Evolutionary conservation across 148 eudicot species (phyloP), one percentile per base, ranked within the genome.

Genomic region (Fagopyrum tataricum): DNA sequence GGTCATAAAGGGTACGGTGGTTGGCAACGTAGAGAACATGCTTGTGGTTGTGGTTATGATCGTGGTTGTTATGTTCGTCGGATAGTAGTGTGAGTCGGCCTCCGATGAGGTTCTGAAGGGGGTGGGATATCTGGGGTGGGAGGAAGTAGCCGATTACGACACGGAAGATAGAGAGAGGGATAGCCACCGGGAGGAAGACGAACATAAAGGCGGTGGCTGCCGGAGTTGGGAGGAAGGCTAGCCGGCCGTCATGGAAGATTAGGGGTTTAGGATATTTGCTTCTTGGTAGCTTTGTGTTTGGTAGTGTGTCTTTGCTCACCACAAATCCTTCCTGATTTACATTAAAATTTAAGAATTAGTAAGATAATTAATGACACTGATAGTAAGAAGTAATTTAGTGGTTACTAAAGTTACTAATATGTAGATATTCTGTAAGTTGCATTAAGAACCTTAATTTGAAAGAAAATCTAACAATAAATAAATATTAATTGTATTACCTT

Each of bases 201-300:
- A 93, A 86, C 94, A 89, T 89, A 59, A 72, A 44, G 1, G 91
- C 83, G 39, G 94, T 86, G 23, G 96, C 92, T 4, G 67, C 72
- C 7, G 98, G 94, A 6, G 98, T 93, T 11, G 98, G 98, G 12
- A 89, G 76, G 72, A 91, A 93, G 1, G 96, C 98, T 52, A 93
- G 82, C 62, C 94, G 85, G 7, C 98, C 96, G 77, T 93, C 96
- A 81, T 93, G 98, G 56, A 93, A 93, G 0, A 93, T 86, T 6
- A 93, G 71, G 20, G 92, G 96, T 71, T 90, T 93, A 72, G 94
- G 94, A 78, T 93, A 87, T 75, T 72, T 87, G 3, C 82, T 82
- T 67, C 88, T 87, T 73, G 98, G 89, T 86, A 93, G 76, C 41
- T 72, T 71, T 61, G 84, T 69, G 42, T 42, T 41, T 14, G 67